These are phyloP conservation scores for Penicillium steckii DNA, from an alignment of 495 filamentous ascomycete species.

Conservation along the genomic window DNA sequence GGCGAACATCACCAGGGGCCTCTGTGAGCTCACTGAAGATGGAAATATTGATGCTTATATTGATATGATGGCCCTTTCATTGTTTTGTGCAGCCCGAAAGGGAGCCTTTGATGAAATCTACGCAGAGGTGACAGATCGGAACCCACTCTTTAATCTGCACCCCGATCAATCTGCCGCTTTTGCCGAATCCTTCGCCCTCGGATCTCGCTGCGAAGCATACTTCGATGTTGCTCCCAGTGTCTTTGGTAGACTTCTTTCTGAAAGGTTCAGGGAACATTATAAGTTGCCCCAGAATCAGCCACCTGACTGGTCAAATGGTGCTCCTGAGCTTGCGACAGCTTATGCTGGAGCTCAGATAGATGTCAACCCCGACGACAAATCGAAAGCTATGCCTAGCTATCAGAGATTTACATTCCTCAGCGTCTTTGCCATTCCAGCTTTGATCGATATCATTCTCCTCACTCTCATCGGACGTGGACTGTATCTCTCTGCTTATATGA, in stretches of 20 bases:
- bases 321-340: conserved; percentile 49
- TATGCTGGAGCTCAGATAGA: conserved; percentile 57
- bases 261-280: conserved; percentile 52
- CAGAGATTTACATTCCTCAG: conserved; percentile 57
- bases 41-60: conserved; percentile 44
- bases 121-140: conserved; percentile 57
- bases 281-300: conserved; percentile 38
- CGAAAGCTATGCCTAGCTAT: conserved; percentile 45
- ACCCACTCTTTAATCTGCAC: conserved; percentile 55
- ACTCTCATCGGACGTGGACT: conserved; percentile 57
- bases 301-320: conserved; percentile 51
- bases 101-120: conserved; percentile 60
- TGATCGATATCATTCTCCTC: conserved; percentile 58
- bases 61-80: conserved; percentile 52
- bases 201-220: conserved; percentile 60
- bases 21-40: conserved; percentile 36
- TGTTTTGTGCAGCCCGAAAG: conserved; percentile 57
- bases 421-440: conserved; percentile 59
- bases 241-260: conserved; percentile 55
- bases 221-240: conserved; percentile 55
- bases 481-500: conserved; percentile 57
- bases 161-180: conserved; percentile 61
- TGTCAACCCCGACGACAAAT: conserved; percentile 48
- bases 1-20: conserved; percentile 33
- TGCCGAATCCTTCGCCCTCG: conserved; percentile 59